phyloP scores from a whole-genome alignment of 2,329 filamentous ascomycete species.

The Pyrenochaeta sp. region DNA sequence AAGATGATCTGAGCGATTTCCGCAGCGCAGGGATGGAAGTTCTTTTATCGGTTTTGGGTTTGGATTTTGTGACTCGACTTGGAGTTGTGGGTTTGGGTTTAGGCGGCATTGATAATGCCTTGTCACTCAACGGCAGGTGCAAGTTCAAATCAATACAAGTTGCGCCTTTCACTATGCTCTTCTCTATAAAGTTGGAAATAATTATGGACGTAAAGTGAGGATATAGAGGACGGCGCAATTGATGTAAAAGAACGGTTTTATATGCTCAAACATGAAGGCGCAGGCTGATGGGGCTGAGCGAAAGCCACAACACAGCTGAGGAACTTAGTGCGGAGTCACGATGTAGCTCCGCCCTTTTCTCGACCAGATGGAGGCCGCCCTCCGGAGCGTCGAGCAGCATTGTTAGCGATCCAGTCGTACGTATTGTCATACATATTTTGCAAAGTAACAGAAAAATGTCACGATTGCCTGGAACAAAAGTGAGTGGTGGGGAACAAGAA shows the following conservation, averaged over 20 bases:
- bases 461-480: background rate
- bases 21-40: background rate
- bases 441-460: background rate
- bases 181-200: background rate
- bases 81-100: background rate
- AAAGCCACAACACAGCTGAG: constrained; percentile 1
- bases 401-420: background rate
- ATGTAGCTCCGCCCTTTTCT: background rate
- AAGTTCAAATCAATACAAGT: background rate
- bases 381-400: background rate
- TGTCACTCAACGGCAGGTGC: background rate
- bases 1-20: background rate
- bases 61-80: constrained; percentile 4
- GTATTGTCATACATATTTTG: background rate
- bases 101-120: background rate
- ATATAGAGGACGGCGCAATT: background rate
- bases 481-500: background rate
- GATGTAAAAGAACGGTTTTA: background rate
- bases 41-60: background rate
- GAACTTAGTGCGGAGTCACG: background rate
- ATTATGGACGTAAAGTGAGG: background rate
- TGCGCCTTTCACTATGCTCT: background rate
- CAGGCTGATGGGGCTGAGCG: background rate
- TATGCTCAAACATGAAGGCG: background rate
- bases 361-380: background rate